Evolutionary conservation across 306 rosid genomes (phyloP), one percentile per base, ranked within the genome.

Genomic region (Quercus glauca): DNA sequence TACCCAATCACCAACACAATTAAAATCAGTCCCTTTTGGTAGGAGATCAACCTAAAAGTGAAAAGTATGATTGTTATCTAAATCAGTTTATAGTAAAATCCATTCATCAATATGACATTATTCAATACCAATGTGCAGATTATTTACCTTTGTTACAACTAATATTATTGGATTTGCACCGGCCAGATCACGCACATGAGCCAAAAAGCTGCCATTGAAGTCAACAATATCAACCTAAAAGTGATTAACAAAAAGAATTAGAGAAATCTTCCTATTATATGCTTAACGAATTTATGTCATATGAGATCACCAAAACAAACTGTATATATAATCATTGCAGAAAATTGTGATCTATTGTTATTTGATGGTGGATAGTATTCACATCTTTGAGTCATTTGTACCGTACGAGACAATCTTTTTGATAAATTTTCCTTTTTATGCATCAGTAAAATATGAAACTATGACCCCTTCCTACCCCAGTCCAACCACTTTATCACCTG

Each of bases 1-100:
- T 35, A 91, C 92, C 99, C 99, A 95, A 83, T 95, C 99, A 83
- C 96, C 99, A 73, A 95, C 59, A 79, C 97, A 95, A 78, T 95
- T 92, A 55, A 95, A 85, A 90, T 92, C 97, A 75, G 97, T 95
- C 73, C 91, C 97, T 79, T 91, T 91, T 18, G 98, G 97, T 57
- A 95, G 97, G 35, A 95, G 94, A 82, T 95, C 99, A 43, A 95
- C 86, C 99, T 95, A 86, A 76, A 69, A 86, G 28, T 53, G 18
- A 25, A 82, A 58, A 81, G 13, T 56, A 41, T n/a, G 41, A 67
- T 76, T 59, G 59, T 80, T 35, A 67, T 71, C 35, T 79, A 41
- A 76, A 26, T 49, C 35, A 58, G 5, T 1, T 61, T 37, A 12
- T 55, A 49, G 26, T 65, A 73, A 76, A 78, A 77, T 20, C 13